Evolutionary conservation across 176 grass and related monocot genomes (phyloP).

Genomic region (Paspalum vaginatum): DNA sequence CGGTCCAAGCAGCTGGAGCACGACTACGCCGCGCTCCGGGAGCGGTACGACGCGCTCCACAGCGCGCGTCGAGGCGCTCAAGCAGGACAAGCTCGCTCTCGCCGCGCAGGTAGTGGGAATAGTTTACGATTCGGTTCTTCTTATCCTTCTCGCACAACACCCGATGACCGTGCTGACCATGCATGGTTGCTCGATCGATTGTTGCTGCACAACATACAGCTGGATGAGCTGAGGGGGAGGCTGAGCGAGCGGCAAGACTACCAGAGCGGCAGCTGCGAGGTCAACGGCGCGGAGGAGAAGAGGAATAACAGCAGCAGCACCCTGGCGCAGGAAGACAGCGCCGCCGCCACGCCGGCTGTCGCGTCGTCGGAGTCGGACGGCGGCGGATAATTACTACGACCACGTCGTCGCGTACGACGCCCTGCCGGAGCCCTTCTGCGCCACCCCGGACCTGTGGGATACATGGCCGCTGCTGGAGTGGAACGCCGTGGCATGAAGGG

Average conservation of each 20-base stretch:
- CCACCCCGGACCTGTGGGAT: constrained; percentile 56
- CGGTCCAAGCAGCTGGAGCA: constrained; percentile 91
- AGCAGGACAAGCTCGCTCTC: constrained; percentile 55
- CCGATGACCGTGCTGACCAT: too few relatives aligned
- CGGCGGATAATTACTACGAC: background rate
- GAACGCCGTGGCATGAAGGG: constrained; percentile 42
- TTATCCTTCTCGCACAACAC: too few relatives aligned
- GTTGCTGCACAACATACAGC: background rate
- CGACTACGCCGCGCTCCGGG: constrained; percentile 70
- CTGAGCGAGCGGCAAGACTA: constrained; percentile 31
- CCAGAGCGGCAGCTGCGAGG: constrained; percentile 39
- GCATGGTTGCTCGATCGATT: background rate
- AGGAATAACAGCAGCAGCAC: background rate
- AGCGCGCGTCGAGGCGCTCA: constrained; percentile 45
- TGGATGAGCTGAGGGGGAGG: constrained; percentile 45
- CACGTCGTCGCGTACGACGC: constrained; percentile 18
- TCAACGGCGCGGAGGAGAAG: constrained; percentile 14
- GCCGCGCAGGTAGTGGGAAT: constrained; percentile 50
- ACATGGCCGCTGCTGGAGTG: constrained; percentile 54
- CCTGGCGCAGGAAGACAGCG: background rate
- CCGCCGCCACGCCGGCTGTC: background rate
- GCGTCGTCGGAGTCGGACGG: constrained; percentile 27
- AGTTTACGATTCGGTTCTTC: too few relatives aligned
- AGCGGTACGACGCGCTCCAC: constrained; percentile 56
- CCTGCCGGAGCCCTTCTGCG: constrained; percentile 44